Evolutionary conservation across 495 filamentous ascomycete species (phyloP).

Genomic region (Friedmanniomyces simplex): DNA sequence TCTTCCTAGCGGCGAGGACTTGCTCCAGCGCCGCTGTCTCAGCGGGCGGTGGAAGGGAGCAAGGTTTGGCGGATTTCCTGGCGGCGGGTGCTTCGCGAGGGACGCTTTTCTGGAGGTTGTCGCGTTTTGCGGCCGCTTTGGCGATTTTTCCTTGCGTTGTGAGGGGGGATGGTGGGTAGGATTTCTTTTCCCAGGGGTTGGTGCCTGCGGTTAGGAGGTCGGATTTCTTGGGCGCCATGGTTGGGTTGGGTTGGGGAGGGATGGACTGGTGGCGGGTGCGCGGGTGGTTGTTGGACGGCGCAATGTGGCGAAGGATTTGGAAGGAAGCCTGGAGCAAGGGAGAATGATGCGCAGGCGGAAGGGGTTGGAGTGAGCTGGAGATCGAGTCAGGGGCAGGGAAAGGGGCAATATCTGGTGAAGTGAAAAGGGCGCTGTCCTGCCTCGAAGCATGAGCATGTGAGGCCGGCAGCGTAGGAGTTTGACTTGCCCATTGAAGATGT

Average conservation of each 20-base stretch:
- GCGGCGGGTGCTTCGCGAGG: not conserved
- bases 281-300: not conserved
- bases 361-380: too few species aligned
- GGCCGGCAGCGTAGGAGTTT: too few species aligned
- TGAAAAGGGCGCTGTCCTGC: too few species aligned
- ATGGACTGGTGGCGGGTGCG: not conserved
- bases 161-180: not conserved
- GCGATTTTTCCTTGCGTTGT: not conserved
- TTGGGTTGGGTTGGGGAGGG: not conserved
- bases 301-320: too few species aligned
- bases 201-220: not conserved
- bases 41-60: not conserved
- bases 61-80: not conserved
- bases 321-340: too few species aligned
- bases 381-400: too few species aligned
- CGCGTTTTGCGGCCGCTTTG: not conserved
- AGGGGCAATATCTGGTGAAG: too few species aligned
- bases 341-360: too few species aligned
- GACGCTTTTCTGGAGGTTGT: not conserved
- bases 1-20: not conserved
- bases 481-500: too few species aligned
- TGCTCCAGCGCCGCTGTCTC: not conserved
- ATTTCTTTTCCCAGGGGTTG: not conserved
- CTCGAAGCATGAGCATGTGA: too few species aligned
- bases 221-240: not conserved